A percentile compares a stretch with the other conserved stretches of the same genome.
phyloP scores from a whole-genome alignment of 257 asterid genomes.

The Ocimum tenuiflorum region DNA sequence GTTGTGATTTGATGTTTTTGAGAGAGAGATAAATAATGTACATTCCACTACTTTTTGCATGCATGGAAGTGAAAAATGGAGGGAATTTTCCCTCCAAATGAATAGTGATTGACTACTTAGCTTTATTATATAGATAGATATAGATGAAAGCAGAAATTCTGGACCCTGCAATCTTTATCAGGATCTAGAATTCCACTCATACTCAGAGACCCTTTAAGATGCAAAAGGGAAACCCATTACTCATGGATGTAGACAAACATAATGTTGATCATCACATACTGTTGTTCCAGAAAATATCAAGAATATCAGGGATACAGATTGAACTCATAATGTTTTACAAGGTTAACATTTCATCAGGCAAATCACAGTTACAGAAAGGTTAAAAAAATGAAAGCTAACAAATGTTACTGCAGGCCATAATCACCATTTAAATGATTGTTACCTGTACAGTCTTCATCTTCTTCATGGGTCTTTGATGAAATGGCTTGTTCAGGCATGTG shows the following conservation, averaged over 20 bases:
- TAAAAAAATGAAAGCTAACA: slow-evolving; percentile 6
- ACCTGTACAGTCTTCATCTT: slow-evolving; percentile 88
- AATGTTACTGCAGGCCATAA: background rate
- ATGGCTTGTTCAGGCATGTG: slow-evolving; percentile 82
- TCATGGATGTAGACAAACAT: background rate
- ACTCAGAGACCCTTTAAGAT: background rate
- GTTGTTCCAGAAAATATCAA: background rate
- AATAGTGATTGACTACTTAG: too few species aligned
- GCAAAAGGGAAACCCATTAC: background rate
- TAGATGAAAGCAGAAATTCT: too few species aligned
- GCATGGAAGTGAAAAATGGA: too few species aligned
- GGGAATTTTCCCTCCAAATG: too few species aligned
- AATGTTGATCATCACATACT: background rate
- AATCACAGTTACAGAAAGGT: background rate
- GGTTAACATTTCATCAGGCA: slow-evolving; percentile 7
- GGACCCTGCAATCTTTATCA: background rate
- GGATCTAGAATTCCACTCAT: background rate
- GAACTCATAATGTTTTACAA: background rate
- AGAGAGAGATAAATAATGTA: too few species aligned
- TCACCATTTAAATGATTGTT: slow-evolving; percentile 4
- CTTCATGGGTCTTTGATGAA: slow-evolving; percentile 78
- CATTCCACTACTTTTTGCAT: too few species aligned
- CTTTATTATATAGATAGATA: too few species aligned
- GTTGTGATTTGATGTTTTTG: too few species aligned
- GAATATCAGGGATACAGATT: background rate